Evolutionary conservation across 1,284 basidiomycete genomes (phyloP), one percentile per base, ranked within the genome.

Genomic region (Sphagnurus paluster): DNA sequence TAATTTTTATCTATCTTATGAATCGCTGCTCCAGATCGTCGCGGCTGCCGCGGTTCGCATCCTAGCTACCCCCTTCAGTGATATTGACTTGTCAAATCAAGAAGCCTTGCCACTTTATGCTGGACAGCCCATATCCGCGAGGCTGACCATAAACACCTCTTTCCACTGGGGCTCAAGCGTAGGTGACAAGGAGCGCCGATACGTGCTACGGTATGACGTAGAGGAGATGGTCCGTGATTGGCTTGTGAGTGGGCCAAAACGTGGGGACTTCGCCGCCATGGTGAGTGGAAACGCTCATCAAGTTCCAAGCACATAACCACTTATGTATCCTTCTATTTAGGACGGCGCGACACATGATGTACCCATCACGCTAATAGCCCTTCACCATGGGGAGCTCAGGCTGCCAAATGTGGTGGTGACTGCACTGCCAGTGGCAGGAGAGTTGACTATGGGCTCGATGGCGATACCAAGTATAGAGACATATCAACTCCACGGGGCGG

Each of bases 241-340:
- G 90, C 70, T 93, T 2, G 78, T 93, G 10, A 88, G 87, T 52
- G 90, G 91, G 8, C 75, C 76, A 33, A 90, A 90, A 63, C 77
- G 82, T 39, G 91, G 89, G 1, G 84, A 89, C 55, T 91, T 90
- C 55, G 53, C 74, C 20, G 88, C 86, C 8, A 75, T 68, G 65
- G 88, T 87, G 56, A 48, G 74, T 49, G 36, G 8, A 34, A 30
- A 30, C 5, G n/a, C n/a, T n/a, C n/a, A 19, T 14, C 4, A 8
- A 17, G 21, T 25, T 5, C 19, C 9, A 8, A 33, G n/a, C 7
- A 6, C 19, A 16, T 29, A 13, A 9, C 9, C 23, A 16, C 13
- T 8, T 9, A 34, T 5, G 16, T 25, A 11, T 43, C 16, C 20
- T 8, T n/a, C 30, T 7, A 7, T 23, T 34, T 44, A 89, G 86